phyloP scores from a whole-genome alignment of 495 filamentous ascomycete genomes.

The Glonium stellatum region DNA sequence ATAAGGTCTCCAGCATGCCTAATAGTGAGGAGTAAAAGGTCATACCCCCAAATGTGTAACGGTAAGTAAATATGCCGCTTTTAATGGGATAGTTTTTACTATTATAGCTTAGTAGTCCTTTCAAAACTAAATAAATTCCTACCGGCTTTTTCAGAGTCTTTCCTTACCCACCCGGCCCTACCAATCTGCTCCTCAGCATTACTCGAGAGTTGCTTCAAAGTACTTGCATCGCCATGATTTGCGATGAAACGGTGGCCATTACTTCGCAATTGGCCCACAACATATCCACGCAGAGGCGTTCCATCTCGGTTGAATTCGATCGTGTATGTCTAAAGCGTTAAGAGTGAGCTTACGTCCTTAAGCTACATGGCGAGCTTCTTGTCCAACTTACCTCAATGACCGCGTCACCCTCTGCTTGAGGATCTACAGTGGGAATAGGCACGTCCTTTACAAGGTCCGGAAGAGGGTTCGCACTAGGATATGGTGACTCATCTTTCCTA shows the following conservation, averaged over 20 bases:
- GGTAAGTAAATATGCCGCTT: too few relatives aligned
- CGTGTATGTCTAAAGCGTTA: slow-evolving; percentile 46
- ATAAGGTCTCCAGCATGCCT: too few relatives aligned
- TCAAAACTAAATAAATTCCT: slow-evolving; percentile 41
- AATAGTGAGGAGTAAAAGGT: too few relatives aligned
- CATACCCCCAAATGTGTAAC: too few relatives aligned
- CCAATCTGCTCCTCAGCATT: slow-evolving; percentile 36
- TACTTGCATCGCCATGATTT: slow-evolving; percentile 41
- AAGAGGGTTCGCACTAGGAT: slow-evolving; percentile 40
- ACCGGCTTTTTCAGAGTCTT: slow-evolving; percentile 25
- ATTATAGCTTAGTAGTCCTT: slow-evolving; percentile 27
- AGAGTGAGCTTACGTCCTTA: background rate
- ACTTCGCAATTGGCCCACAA: slow-evolving; percentile 43
- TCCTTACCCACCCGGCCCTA: slow-evolving; percentile 35
- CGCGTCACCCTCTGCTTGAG: slow-evolving; percentile 40
- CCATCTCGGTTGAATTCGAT: slow-evolving; percentile 46
- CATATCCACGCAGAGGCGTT: slow-evolving; percentile 37
- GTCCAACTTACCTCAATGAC: slow-evolving; percentile 43
- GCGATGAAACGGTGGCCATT: slow-evolving; percentile 46
- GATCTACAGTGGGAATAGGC: slow-evolving; percentile 33
- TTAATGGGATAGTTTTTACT: too few relatives aligned
- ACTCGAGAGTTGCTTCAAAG: slow-evolving; percentile 34
- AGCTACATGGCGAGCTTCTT: background rate
- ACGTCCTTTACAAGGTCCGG: slow-evolving; percentile 30
- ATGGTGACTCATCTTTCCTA: slow-evolving; percentile 32